Percentiles rank a stretch among this genome's conserved stretches.
Conservation (phyloP, 768 basidiomycete genomes). For the Boletus pseudopeckii region DNA sequence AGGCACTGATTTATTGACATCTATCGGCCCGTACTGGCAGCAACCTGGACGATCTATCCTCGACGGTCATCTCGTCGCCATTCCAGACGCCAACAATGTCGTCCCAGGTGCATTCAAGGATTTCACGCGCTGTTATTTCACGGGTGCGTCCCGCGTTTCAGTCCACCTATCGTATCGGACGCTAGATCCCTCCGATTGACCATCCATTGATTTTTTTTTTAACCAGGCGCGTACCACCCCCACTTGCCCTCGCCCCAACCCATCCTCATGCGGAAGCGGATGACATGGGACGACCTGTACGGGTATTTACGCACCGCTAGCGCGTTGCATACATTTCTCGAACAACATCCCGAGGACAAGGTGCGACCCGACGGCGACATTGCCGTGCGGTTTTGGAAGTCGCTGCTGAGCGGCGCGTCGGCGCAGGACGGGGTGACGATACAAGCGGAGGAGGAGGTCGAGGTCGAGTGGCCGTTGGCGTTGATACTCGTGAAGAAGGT, state of each 20-base stretch:
- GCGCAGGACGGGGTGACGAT: conserved; percentile 18
- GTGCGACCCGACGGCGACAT: conserved; percentile 55
- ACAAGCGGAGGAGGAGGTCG: conserved; percentile 27
- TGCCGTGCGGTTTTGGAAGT: conserved; percentile 57
- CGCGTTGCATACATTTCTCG: conserved; percentile 64
- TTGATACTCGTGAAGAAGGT: conserved; percentile 22
- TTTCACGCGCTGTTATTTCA: conserved; percentile 54
- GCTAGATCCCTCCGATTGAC: too few relatives aligned
- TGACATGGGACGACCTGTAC: conserved; percentile 64
- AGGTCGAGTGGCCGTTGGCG: conserved; percentile 45
- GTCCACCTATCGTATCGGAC: too few relatives aligned
- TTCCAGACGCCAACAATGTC: conserved; percentile 51
- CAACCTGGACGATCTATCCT: conserved; percentile 77
- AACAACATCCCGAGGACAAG: conserved; percentile 57
- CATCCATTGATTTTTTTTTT: not conserved
- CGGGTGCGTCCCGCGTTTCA: conserved; percentile 38
- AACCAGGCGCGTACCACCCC: conserved; percentile 42
- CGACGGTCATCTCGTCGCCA: conserved; percentile 62
- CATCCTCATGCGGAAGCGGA: conserved; percentile 55
- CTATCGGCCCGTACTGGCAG: conserved; percentile 74
- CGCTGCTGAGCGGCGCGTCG: conserved; percentile 42
- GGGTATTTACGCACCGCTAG: conserved; percentile 71
- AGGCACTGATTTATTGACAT: conserved; percentile 49
- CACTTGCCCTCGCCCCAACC: conserved; percentile 31
- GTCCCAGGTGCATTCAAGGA: conserved; percentile 36